These are phyloP conservation scores for Spinellus fusiger DNA, from an alignment of 192 early-diverging fungal genomes.

Conservation along the genomic window DNA sequence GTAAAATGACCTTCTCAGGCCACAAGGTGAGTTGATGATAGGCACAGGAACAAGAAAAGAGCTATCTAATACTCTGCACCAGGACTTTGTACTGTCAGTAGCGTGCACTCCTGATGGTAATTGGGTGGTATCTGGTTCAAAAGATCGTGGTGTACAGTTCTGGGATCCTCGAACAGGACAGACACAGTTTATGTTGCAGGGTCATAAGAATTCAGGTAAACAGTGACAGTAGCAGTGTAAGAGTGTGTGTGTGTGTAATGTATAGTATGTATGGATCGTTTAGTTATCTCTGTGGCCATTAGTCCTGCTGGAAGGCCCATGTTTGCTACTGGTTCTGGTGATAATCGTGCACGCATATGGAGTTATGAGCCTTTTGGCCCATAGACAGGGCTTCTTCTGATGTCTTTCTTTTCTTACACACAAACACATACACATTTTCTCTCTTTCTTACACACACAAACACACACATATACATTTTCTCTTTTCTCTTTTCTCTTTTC, in stretches of 20 bases:
- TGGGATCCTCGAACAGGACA: conserved; percentile 78
- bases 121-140: conserved; percentile 89
- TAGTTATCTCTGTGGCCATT: conserved; percentile 89
- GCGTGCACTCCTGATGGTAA: conserved; percentile 77
- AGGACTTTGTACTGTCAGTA: conserved; percentile 97
- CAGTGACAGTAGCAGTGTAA: background rate
- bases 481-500: background rate
- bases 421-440: background rate
- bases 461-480: background rate
- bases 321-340: conserved; percentile 96
- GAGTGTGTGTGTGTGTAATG: background rate
- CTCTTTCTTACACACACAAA: background rate
- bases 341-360: conserved; percentile 91
- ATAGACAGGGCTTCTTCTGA: too few relatives aligned
- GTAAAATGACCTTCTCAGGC: conserved; percentile 43
- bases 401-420: background rate
- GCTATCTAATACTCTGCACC: conserved; percentile 44
- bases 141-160: conserved; percentile 90
- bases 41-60: too few relatives aligned
- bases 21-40: conserved; percentile 35
- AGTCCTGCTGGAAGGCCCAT: conserved; percentile 66
- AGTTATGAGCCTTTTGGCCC: conserved; percentile 49
- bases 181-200: conserved; percentile 82
- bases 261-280: background rate
- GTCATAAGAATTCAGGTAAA: conserved; percentile 93